Conservation (phyloP, 2,329 filamentous ascomycete species). For the Fusarium fujikuroi region DNA sequence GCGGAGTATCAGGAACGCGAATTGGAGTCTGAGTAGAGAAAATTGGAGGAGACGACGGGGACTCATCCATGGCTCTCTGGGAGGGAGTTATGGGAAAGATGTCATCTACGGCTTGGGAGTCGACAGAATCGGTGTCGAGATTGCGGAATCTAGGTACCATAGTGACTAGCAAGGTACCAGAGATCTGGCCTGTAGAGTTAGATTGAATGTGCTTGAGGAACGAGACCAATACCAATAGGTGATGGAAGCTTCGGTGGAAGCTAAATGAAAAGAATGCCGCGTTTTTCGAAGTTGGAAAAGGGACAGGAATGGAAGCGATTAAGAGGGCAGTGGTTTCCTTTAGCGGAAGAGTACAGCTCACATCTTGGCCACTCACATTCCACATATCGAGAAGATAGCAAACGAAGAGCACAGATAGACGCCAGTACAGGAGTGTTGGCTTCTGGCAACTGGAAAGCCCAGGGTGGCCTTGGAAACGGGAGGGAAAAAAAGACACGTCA, state of each 20-base stretch:
- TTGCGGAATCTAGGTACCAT: neutral
- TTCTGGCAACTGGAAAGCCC: neutral
- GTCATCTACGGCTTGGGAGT: neutral
- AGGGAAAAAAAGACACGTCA: neutral
- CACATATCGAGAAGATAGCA: neutral
- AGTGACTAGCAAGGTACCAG: no score
- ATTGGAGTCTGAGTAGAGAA: neutral
- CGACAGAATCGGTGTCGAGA: neutral
- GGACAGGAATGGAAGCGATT: neutral
- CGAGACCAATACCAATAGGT: neutral
- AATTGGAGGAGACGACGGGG: neutral
- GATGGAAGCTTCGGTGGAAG: neutral
- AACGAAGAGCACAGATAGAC: neutral
- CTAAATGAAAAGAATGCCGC: neutral
- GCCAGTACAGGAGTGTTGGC: neutral
- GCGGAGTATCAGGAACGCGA: neutral
- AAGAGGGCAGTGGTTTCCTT: neutral
- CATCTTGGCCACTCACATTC: neutral
- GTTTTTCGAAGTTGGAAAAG: neutral
- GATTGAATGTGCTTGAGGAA: neutral
- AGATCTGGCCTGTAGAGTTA: fast-evolving
- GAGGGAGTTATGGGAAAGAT: neutral
- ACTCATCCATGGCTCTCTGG: neutral
- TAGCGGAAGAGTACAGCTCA: neutral
- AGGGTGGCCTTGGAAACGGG: neutral